Evolutionary conservation across 768 basidiomycete genomes (phyloP).

Genomic region (Naganishia friedmannii): DNA sequence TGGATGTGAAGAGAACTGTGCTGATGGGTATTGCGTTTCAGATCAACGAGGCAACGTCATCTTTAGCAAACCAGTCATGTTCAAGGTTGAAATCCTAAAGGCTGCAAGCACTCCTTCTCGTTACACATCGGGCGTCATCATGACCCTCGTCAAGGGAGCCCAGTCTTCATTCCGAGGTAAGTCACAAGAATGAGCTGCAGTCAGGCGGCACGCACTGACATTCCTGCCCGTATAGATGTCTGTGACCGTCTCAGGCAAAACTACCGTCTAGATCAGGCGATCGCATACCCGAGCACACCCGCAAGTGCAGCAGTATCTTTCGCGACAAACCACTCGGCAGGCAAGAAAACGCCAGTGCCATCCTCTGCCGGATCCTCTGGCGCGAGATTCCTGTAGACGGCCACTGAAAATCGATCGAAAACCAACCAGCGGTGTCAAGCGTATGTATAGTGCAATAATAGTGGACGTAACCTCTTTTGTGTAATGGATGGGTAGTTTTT

Average conservation of each 20-base stretch:
- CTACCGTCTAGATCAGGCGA: constrained; percentile 27
- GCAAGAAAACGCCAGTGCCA: constrained; percentile 4
- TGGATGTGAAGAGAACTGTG: neutral
- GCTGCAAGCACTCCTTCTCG: constrained; percentile 51
- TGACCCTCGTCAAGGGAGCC: constrained; percentile 84
- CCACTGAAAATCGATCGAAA: too few relatives aligned
- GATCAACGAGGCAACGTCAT: constrained; percentile 59
- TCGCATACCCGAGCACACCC: constrained; percentile 14
- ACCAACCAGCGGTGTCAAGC: neutral
- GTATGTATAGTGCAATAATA: constrained; percentile 17
- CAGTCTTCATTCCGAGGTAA: constrained; percentile 69
- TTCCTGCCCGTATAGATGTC: constrained; percentile 14
- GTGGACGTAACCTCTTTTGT: neutral
- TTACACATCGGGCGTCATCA: constrained; percentile 62
- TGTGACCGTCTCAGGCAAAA: constrained; percentile 20
- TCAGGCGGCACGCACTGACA: neutral
- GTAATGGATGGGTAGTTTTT: neutral
- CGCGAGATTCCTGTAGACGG: constrained; percentile 6
- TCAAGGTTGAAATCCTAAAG: constrained; percentile 72
- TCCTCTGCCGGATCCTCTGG: constrained; percentile 3
- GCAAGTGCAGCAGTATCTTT: constrained; percentile 4
- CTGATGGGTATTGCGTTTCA: constrained; percentile 16
- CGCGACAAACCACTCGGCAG: constrained; percentile 3
- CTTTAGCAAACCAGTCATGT: constrained; percentile 57
- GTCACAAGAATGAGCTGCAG: constrained; percentile 1